Percentiles rank a stretch among this genome's conserved stretches.
These are phyloP conservation scores for Trametes sanguinea DNA, from an alignment of 768 basidiomycete species.

Conservation along the genomic window DNA sequence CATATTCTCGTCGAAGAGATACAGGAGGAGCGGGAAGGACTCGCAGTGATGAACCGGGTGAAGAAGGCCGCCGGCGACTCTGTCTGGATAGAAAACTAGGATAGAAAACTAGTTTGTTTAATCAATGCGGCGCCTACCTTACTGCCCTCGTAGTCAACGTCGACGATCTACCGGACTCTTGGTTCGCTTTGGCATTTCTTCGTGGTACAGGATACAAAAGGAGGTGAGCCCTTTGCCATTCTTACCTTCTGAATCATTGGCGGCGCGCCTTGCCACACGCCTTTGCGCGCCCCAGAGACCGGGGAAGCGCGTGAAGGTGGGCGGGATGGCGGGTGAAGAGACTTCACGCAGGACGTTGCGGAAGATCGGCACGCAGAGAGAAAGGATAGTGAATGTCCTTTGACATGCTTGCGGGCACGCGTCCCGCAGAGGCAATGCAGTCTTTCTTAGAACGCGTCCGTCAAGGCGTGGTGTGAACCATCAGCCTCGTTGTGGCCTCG, in stretches of 20 bases:
- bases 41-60: slow-evolving; percentile 94
- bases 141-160: not conserved
- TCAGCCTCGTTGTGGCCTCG: slow-evolving; percentile 23
- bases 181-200: not conserved
- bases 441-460: slow-evolving; percentile 1
- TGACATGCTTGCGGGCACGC: not conserved
- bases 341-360: not conserved
- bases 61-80: slow-evolving; percentile 80
- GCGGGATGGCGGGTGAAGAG: slow-evolving; percentile 19
- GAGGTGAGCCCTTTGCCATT: not conserved
- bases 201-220: not conserved
- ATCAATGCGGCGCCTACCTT: slow-evolving; percentile 4
- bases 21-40: slow-evolving; percentile 75
- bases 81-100: slow-evolving; percentile 28
- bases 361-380: not conserved
- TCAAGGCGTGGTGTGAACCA: slow-evolving; percentile 6
- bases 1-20: slow-evolving; percentile 86
- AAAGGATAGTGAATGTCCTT: slow-evolving; percentile 9
- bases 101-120: slow-evolving; percentile 13
- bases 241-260: not conserved
- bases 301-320: slow-evolving; percentile 10
- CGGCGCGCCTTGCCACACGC: not conserved
- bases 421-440: not conserved
- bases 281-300: not conserved
- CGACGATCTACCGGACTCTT: not conserved